These are phyloP conservation scores for Agaricales sp. DNA, from an alignment of 1,284 basidiomycete genomes.

Conservation along the genomic window DNA sequence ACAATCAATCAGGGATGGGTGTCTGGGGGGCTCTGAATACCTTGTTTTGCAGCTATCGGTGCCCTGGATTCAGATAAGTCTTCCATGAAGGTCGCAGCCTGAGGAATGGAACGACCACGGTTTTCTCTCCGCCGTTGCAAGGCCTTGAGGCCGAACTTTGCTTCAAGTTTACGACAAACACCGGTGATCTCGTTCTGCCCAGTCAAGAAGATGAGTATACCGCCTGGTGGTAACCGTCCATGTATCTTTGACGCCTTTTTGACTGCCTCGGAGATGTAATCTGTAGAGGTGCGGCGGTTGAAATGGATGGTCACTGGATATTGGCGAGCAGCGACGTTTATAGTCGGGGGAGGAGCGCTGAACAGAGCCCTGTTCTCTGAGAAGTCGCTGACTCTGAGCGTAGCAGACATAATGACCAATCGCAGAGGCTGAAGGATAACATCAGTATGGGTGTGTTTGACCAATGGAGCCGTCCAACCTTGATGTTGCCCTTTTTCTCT, in stretches of 20 bases:
- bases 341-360: constrained; percentile 75
- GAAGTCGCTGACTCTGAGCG: constrained; percentile 90
- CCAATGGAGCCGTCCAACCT: constrained; percentile 17
- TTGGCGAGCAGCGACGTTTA: constrained; percentile 85
- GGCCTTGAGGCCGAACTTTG: constrained; percentile 64
- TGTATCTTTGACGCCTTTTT: constrained; percentile 93
- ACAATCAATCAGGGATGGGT: constrained; percentile 39
- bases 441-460: background rate
- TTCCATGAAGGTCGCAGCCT: constrained; percentile 16
- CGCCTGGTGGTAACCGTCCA: constrained; percentile 83
- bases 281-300: constrained; percentile 73
- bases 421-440: constrained; percentile 59
- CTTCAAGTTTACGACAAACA: constrained; percentile 79
- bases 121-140: constrained; percentile 40
- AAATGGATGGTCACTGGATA: constrained; percentile 96
- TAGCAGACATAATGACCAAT: constrained; percentile 98
- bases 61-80: constrained; percentile 13
- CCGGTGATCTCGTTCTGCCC: constrained; percentile 96
- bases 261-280: constrained; percentile 88
- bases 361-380: constrained; percentile 84
- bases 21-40: too few relatives aligned
- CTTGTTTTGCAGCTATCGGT: constrained; percentile 10
- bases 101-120: constrained; percentile 11
- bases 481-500: constrained; percentile 50
- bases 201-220: constrained; percentile 95